Base-by-base conservation (phyloP, 306 rosid genomes). In the Pueraria montana region DNA sequence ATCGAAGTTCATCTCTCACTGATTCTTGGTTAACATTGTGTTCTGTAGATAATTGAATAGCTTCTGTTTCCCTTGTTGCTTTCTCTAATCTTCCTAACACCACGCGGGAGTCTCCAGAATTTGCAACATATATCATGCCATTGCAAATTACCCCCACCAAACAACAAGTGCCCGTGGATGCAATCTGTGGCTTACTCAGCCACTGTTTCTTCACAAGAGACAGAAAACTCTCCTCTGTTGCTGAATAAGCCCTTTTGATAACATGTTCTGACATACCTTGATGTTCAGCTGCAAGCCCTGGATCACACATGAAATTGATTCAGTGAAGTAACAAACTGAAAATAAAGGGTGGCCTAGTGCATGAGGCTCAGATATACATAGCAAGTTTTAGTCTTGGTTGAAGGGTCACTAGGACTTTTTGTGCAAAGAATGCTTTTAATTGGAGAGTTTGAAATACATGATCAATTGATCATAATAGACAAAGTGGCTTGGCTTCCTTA, bases 101-200 rank as follows among this genome's bases (percentile, higher is more conserved):
- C 20, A 71, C 91, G 27, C 97, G 68, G 0, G 99, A 96, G 88
- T 96, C 99, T 34, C 99, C 99, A 12, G 86, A 91, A 36, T 96
- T 96, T 74, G 98, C 99, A 23, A 92, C 53, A 80, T 90, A 90
- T 1, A 96, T 0, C 79, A 86, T 78, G 53, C 94, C 94, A 55
- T 87, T 84, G 91, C 92, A 90, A 36, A 96, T 87, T 46, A 92
- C 66, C 78, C 99, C 99, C 18, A 87, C 97, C 91, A 96, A 83
- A 67, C 98, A 93, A 76, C 99, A 96, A 20, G 98, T 85, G 10
- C 99, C 99, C 0, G 91, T 77, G 53, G 98, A 89, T 55, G 99
- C 98, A 87, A 96, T 90, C 49, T 93, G 84, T 61, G 99, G 97
- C 71, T 84, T 87, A 46, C 58, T 80, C 36, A 71, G 90, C 99